Base-by-base conservation (phyloP, 805 yeast genomes). In the Zygosaccharomyces kombuchaensis region DNA sequence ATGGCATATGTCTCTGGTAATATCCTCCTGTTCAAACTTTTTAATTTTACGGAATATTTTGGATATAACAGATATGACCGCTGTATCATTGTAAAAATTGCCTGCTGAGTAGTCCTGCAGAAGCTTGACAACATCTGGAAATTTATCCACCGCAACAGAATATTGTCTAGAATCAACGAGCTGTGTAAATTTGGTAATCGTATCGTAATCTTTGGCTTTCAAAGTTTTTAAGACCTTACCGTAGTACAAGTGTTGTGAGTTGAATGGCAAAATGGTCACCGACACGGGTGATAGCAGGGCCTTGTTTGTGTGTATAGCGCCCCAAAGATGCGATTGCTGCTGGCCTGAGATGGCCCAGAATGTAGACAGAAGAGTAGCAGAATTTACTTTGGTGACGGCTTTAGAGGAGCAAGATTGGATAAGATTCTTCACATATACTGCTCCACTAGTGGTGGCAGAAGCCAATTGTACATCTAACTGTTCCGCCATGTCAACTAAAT, bases 21-120 rank as follows among this genome's bases (percentile, higher is more conserved):
- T 74, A 44, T 78, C 82, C 25, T 60, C 23, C 34, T 68, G 51
- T 14, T 61, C 56, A 37, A 61, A 65, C 8, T 36, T 38, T 1
- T 50, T 46, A 4, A 57, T 37, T 1, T 45, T 43, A 34, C 69
- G 61, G 51, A 70, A 64, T 13, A 69, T 41, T 35, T 68, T 70
- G 13, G 77, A 59, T 13, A 81, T 65, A 17, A 77, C 60, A 0
- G 87, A 73, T 43, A 76, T 80, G 6, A 75, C 61, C 2, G 67
- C 69, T 16, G 74, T 72, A 56, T 77, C 74, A 13, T 66, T 57
- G 26, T 75, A 56, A 16, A 60, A 48, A 38, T 81, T 79, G 0
- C 81, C 83, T 6, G 78, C 76, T 2, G 78, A 72, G 58, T 77
- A 83, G 34, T 77, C 76, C 48, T 73, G 75, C 44, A 84, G 57